Percentiles rank a stretch among this genome's conserved stretches.
Conservation (phyloP, 441 rosid species). For the Adansonia madagascariensis region DNA sequence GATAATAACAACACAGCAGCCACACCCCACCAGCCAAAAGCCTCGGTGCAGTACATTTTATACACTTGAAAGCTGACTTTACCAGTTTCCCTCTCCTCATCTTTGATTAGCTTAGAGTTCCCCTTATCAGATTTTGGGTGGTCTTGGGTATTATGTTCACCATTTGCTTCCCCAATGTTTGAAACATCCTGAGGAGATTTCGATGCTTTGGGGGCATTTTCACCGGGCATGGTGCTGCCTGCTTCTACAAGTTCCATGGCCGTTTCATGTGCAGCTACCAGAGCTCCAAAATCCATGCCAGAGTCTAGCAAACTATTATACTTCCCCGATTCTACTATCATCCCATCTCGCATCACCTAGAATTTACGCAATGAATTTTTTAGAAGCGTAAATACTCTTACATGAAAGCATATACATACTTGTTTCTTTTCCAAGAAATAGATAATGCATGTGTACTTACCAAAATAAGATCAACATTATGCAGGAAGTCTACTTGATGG, state of each 20-base stretch:
- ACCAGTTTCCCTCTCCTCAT: constrained; percentile 84
- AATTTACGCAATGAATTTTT: constrained; percentile 15
- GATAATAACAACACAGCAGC: constrained; percentile 59
- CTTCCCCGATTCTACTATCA: constrained; percentile 79
- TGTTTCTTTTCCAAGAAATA: neutral
- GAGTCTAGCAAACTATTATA: constrained; percentile 58
- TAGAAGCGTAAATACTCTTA: neutral
- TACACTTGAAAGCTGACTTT: constrained; percentile 72
- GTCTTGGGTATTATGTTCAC: constrained; percentile 51
- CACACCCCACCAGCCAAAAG: constrained; percentile 96
- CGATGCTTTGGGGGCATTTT: constrained; percentile 42
- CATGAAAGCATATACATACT: neutral
- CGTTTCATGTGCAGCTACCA: constrained; percentile 85
- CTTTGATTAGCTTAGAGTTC: constrained; percentile 76
- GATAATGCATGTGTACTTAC: constrained; percentile 37
- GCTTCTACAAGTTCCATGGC: constrained; percentile 91
- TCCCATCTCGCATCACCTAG: constrained; percentile 88
- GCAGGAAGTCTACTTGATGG: constrained; percentile 92
- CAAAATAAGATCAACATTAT: constrained; percentile 78
- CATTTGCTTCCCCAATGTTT: constrained; percentile 44
- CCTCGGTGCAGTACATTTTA: constrained; percentile 76
- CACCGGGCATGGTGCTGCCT: constrained; percentile 37
- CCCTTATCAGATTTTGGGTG: constrained; percentile 55
- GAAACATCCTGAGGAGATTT: constrained; percentile 34
- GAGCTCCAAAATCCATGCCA: constrained; percentile 69